Percentiles rank a stretch among this genome's conserved stretches.
These are phyloP conservation scores for Talaromyces wortmannii DNA, from an alignment of 495 filamentous ascomycete genomes.

Conservation along the genomic window DNA sequence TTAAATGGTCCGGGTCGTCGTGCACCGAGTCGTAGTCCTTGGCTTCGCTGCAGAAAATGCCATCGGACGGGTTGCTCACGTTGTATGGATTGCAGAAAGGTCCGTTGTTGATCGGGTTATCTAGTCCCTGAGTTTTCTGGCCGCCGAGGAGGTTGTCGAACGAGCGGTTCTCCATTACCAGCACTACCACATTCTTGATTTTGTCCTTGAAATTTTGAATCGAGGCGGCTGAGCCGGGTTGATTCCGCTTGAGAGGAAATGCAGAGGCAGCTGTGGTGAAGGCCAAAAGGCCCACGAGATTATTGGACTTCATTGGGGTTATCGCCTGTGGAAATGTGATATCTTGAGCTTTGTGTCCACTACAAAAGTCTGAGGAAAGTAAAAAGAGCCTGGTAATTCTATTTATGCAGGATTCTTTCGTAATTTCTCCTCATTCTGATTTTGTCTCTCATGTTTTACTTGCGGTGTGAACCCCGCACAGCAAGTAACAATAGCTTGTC, in stretches of 20 bases:
- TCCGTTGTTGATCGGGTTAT: conserved; percentile 13
- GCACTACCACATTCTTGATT: conserved; percentile 41
- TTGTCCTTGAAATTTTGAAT: conserved; percentile 14
- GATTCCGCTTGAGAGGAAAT: conserved; percentile 10
- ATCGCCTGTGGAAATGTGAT: neutral
- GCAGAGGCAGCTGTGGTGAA: conserved; percentile 24
- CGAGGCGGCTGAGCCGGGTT: neutral
- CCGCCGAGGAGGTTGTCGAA: conserved; percentile 39
- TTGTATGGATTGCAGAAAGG: conserved; percentile 16
- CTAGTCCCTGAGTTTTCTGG: conserved; percentile 8
- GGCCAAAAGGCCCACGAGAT: conserved; percentile 26
- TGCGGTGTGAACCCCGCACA: no score
- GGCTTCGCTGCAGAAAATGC: conserved; percentile 28
- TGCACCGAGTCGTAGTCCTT: conserved; percentile 34
- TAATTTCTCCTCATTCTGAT: no score
- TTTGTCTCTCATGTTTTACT: no score
- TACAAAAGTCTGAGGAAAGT: no score
- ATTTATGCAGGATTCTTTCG: no score
- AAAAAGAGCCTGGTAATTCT: no score
- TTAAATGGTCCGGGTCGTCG: conserved; percentile 42
- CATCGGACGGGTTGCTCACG: conserved; percentile 11
- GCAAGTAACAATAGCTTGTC: no score
- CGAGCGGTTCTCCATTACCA: conserved; percentile 42
- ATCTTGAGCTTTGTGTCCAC: no score
- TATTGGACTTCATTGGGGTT: conserved; percentile 22